A percentile compares a stretch with the other conserved stretches of the same genome.
Evolutionary conservation across 805 yeast species (phyloP).

Genomic region (Ogataea salicorniae): DNA sequence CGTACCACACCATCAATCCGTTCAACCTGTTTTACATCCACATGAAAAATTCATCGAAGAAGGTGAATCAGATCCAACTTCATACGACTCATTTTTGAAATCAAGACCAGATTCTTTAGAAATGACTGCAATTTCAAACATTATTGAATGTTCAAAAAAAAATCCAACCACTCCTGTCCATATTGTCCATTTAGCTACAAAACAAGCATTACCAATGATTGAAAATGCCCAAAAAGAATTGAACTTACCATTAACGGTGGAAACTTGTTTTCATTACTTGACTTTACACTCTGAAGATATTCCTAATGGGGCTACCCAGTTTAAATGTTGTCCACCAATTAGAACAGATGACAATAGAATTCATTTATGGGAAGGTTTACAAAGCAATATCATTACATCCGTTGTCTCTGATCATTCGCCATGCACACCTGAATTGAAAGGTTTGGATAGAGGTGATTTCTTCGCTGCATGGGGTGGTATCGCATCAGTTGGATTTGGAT

Average conservation of each 20-base stretch:
- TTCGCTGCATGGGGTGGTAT: conserved; percentile 97
- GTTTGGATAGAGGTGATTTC: conserved; percentile 78
- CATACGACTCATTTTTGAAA: conserved; percentile 68
- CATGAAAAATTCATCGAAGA: not conserved
- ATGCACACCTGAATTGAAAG: conserved; percentile 87
- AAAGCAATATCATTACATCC: conserved; percentile 61
- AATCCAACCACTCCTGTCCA: conserved; percentile 68
- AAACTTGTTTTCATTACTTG: conserved; percentile 91
- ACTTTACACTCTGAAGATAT: conserved; percentile 74
- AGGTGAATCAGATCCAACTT: conserved; percentile 46
- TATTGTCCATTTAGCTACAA: conserved; percentile 86
- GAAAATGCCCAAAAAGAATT: conserved; percentile 50
- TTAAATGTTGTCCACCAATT: conserved; percentile 95
- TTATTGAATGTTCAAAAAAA: conserved; percentile 55
- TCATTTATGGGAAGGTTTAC: conserved; percentile 73
- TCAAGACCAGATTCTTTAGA: conserved; percentile 90
- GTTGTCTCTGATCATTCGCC: conserved; percentile 97
- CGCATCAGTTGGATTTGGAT: conserved; percentile 86
- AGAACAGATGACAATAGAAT: conserved; percentile 67
- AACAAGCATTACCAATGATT: conserved; percentile 73
- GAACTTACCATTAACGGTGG: conserved; percentile 69
- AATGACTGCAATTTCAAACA: conserved; percentile 71
- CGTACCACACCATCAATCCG: not conserved
- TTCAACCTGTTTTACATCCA: conserved; percentile 24
- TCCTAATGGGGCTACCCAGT: conserved; percentile 72